phyloP scores from a whole-genome alignment of 2,329 filamentous ascomycete genomes.

The Pezicula neosporulosa region DNA sequence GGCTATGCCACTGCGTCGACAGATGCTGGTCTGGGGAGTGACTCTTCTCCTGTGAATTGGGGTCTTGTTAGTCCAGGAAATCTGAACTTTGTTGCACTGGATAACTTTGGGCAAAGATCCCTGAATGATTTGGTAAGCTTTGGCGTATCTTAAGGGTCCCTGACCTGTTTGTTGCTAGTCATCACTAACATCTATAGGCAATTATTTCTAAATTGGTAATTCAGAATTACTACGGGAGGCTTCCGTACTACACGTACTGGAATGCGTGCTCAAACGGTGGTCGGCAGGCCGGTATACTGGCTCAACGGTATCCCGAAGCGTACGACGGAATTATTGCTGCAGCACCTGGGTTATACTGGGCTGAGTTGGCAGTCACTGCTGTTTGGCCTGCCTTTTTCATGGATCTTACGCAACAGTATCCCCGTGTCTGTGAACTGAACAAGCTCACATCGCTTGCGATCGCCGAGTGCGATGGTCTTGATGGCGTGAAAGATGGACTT shows the following conservation, averaged over 20 bases:
- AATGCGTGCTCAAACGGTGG: slow-evolving; percentile 33
- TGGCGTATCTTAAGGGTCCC: not conserved
- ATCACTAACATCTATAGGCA: slow-evolving; percentile 22
- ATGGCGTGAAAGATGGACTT: slow-evolving; percentile 8
- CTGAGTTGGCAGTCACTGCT: not conserved
- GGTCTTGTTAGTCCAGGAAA: not conserved
- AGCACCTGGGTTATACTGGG: slow-evolving; percentile 32
- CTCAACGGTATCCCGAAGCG: slow-evolving; percentile 30
- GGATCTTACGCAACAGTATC: slow-evolving; percentile 2
- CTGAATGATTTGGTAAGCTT: not conserved
- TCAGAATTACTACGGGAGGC: slow-evolving; percentile 27
- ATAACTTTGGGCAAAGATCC: slow-evolving; percentile 26
- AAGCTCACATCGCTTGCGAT: slow-evolving; percentile 2
- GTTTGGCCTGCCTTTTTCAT: slow-evolving; percentile 5
- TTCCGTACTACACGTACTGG: slow-evolving; percentile 31
- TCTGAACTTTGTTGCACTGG: slow-evolving; percentile 16
- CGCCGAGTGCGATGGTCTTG: slow-evolving; percentile 4
- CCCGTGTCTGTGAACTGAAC: slow-evolving; percentile 5
- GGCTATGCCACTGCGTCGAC: slow-evolving; percentile 8
- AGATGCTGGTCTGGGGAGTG: not conserved
- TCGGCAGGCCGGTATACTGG: slow-evolving; percentile 31
- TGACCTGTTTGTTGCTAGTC: not conserved
- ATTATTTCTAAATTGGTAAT: slow-evolving; percentile 28
- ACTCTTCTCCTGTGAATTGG: not conserved
- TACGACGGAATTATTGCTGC: slow-evolving; percentile 35